Evolutionary conservation across 2,329 filamentous ascomycete genomes (phyloP), one percentile per base, ranked within the genome.

Genomic region (Fusarium solani-melongenae): DNA sequence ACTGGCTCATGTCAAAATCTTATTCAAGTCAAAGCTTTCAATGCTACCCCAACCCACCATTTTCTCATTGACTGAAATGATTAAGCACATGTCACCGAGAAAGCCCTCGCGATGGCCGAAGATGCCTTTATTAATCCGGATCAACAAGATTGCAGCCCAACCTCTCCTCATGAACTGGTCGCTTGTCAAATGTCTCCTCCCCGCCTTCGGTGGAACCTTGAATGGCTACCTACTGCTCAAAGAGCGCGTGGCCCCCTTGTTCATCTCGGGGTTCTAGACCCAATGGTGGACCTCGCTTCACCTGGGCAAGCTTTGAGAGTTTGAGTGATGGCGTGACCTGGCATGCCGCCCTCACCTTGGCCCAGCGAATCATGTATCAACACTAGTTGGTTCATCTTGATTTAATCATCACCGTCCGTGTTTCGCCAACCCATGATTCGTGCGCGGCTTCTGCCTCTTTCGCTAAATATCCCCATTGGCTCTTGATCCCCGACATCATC

Each of bases 231-330:
- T 53, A 58, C 70, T 71, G 60, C 70, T 62, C 59, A 34, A 62
- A 31, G 29, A 31, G 51, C 41, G 60, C 46, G 60, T 73, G 71
- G 71, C 71, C 63, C 71, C 71, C 71, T 60, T 67, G 71, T 36
- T 38, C 6, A 15, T 31, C 15, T 5, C 2, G 34, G 22, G 15
- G 33, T 64, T 51, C 63, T 53, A 65, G 56, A 71, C 67, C 70
- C 59, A 33, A 51, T 36, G 41, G 59, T 49, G 59, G 59, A 38
- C 41, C 58, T 61, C 38, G 29, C 14, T 36, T 27, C 36, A 15
- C 29, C 44, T 53, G 46, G 41, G 41, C 41, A 63, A 63, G 46
- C 60, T 55, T 41, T 58, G 24, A 29, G 34, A 49, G 34, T 55
- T 41, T 58, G 24, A 29, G 34, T 61, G 34, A 44, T n/a, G 46